A percentile compares a stretch with the other conserved stretches of the same genome.
phyloP scores from a whole-genome alignment of 2,329 filamentous ascomycete species.

The Dactylellina drechsleri region DNA sequence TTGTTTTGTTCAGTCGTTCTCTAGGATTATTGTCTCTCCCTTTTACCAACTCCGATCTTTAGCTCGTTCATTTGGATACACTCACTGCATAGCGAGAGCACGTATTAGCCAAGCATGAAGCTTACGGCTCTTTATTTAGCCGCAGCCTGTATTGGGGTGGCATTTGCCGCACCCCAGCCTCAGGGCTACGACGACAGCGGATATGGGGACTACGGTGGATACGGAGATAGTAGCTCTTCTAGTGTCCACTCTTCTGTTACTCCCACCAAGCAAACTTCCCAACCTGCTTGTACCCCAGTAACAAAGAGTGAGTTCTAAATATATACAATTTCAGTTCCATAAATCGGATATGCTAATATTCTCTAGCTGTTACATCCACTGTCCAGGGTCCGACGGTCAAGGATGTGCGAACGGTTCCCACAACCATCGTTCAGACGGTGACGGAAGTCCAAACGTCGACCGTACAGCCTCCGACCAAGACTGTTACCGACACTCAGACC shows the following conservation, averaged over 20 bases:
- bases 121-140: slow-evolving; percentile 35
- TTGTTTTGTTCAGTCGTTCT: slow-evolving; percentile 25
- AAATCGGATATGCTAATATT: neutral
- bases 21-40: slow-evolving; percentile 27
- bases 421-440: neutral
- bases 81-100: slow-evolving; percentile 17
- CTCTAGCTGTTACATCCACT: neutral
- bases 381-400: neutral
- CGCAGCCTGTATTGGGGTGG: slow-evolving; percentile 25
- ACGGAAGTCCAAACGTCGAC: neutral
- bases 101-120: slow-evolving; percentile 41
- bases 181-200: slow-evolving; percentile 10
- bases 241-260: no score
- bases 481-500: slow-evolving; percentile 5
- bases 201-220: slow-evolving; percentile 15
- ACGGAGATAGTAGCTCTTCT: neutral
- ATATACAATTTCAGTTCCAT: neutral
- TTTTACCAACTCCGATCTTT: slow-evolving; percentile 11
- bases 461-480: slow-evolving; percentile 9
- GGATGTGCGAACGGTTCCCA: neutral
- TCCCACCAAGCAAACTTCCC: no score
- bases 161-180: slow-evolving; percentile 28
- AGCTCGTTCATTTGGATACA: slow-evolving; percentile 6
- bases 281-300: slow-evolving; percentile 1
- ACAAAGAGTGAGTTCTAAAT: slow-evolving; percentile 14